Evolutionary conservation across 202 grass and related monocot species (phyloP).

Genomic region (Panicum virgatum): DNA sequence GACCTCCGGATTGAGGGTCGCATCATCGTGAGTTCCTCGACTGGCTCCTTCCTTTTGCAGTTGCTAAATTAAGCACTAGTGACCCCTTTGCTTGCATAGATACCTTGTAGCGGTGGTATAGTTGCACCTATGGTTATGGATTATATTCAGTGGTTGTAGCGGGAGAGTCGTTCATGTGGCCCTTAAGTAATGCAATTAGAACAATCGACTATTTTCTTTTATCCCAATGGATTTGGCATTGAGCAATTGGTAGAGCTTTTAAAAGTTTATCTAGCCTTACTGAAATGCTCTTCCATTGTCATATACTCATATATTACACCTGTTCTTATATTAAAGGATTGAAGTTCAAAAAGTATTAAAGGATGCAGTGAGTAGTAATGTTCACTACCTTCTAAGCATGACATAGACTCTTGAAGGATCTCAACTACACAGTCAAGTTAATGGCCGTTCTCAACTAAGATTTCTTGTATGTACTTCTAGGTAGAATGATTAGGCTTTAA

Average conservation of each 20-base stretch:
- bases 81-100: not conserved
- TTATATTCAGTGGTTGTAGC: not conserved
- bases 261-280: not conserved
- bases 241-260: not conserved
- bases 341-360: too few relatives aligned
- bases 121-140: not conserved
- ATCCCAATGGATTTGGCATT: not conserved
- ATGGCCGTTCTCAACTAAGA: not conserved
- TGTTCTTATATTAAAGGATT: too few relatives aligned
- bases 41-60: not conserved
- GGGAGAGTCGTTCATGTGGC: not conserved
- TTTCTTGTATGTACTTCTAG: not conserved
- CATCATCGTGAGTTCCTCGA: conserved; percentile 76
- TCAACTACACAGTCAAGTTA: not conserved
- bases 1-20: conserved; percentile 90
- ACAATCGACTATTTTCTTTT: not conserved
- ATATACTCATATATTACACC: not conserved
- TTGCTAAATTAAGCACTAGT: not conserved
- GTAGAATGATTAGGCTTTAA: not conserved
- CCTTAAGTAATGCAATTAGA: not conserved
- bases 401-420: not conserved
- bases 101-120: not conserved
- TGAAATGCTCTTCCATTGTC: not conserved
- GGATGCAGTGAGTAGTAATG: too few relatives aligned
- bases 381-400: not conserved